These are phyloP conservation scores for Amanita fuliginea DNA, from an alignment of 768 basidiomycete species.

Conservation along the genomic window DNA sequence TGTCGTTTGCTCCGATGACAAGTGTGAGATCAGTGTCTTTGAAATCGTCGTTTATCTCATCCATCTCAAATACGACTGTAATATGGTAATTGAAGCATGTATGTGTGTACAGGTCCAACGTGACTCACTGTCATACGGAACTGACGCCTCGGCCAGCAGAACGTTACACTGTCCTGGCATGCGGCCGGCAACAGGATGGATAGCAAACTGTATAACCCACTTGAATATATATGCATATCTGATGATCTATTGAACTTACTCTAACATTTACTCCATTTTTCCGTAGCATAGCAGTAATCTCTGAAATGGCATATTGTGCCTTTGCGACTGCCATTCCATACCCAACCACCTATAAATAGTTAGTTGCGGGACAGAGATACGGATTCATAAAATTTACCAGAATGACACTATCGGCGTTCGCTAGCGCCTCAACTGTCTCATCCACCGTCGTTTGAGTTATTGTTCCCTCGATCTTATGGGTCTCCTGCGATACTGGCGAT, in stretches of 20 bases:
- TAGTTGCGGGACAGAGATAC: conserved; percentile 1
- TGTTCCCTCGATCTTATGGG: conserved; percentile 72
- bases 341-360: conserved; percentile 49
- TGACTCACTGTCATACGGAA: conserved; percentile 75
- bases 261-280: conserved; percentile 71
- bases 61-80: conserved; percentile 87
- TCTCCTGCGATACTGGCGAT: conserved; percentile 39
- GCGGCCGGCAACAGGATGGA: conserved; percentile 85
- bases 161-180: conserved; percentile 95
- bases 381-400: conserved; percentile 30
- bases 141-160: conserved; percentile 81
- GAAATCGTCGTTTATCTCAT: conserved; percentile 92
- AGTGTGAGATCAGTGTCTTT: conserved; percentile 81
- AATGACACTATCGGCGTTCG: conserved; percentile 77
- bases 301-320: conserved; percentile 71
- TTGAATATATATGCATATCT: background rate
- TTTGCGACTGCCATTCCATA: conserved; percentile 93
- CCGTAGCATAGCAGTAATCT: conserved; percentile 64
- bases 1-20: conserved; percentile 89
- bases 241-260: conserved; percentile 17
- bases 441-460: conserved; percentile 73
- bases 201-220: conserved; percentile 44
- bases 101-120: background rate
- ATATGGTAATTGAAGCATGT: conserved; percentile 1
- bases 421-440: conserved; percentile 68